phyloP scores from a whole-genome alignment of 768 basidiomycete species.

The Leccinum fibrillosum region DNA sequence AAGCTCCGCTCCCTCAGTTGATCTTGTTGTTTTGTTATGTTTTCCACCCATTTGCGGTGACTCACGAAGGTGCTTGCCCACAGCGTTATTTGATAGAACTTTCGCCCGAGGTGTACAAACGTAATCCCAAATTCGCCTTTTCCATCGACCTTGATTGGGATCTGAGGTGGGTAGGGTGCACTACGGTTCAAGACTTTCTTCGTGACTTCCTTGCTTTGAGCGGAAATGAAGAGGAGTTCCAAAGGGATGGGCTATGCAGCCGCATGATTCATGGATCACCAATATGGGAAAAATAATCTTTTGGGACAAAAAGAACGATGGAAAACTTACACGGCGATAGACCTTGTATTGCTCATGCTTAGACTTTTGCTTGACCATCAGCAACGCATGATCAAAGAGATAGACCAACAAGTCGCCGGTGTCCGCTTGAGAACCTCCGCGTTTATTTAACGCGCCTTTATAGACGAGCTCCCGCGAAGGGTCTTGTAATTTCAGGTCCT shows the following conservation, averaged over 20 bases:
- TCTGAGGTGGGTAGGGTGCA: conserved; percentile 42
- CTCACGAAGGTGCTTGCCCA: conserved; percentile 85
- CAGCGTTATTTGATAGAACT: conserved; percentile 86
- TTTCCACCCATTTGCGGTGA: conserved; percentile 93
- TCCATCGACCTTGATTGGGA: conserved; percentile 52
- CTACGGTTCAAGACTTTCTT: conserved; percentile 41
- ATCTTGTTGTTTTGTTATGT: conserved; percentile 87
- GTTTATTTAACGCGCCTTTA: conserved; percentile 86
- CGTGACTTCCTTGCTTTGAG: conserved; percentile 47
- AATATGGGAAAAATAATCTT: conserved; percentile 1
- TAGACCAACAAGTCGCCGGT: conserved; percentile 92
- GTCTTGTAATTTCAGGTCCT: conserved; percentile 86
- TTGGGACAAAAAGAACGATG: background rate
- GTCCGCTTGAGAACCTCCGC: conserved; percentile 65
- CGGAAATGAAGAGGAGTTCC: conserved; percentile 81
- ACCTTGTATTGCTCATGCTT: conserved; percentile 92
- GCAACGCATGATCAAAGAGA: conserved; percentile 92
- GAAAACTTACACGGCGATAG: conserved; percentile 55
- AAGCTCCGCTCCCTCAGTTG: conserved; percentile 76
- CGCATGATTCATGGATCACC: conserved; percentile 4
- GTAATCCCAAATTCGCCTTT: conserved; percentile 92
- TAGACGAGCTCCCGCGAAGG: conserved; percentile 89
- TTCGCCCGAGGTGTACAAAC: conserved; percentile 90
- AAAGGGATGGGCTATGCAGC: conserved; percentile 83
- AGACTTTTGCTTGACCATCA: conserved; percentile 94